Percentiles rank a stretch among this genome's conserved stretches.
Conservation (phyloP, 2,329 filamentous ascomycete species). For the Aspergillus flavus region DNA sequence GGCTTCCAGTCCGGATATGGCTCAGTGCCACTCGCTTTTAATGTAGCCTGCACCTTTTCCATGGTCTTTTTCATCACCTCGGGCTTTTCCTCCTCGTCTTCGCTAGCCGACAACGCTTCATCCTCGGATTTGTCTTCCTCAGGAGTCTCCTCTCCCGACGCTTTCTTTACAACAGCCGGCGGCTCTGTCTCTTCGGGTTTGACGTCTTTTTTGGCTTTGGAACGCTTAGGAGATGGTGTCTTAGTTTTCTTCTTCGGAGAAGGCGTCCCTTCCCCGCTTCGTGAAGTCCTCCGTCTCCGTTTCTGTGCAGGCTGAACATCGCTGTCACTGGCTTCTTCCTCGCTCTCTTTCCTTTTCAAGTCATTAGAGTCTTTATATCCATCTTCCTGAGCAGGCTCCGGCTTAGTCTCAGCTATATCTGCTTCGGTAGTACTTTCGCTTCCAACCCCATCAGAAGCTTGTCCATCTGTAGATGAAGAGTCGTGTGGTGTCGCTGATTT, state of each 20-base stretch:
- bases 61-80: constrained; percentile 73
- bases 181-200: constrained; percentile 26
- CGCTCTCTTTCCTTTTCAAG: constrained; percentile 29
- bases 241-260: constrained; percentile 22
- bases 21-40: constrained; percentile 70
- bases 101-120: constrained; percentile 48
- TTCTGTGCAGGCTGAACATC: constrained; percentile 66
- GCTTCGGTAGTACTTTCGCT: constrained; percentile 17
- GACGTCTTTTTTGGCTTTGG: constrained; percentile 14
- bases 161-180: constrained; percentile 36
- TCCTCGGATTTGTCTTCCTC: constrained; percentile 37
- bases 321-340: constrained; percentile 46
- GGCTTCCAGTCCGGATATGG: constrained; percentile 95
- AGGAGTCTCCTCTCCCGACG: constrained; percentile 51
- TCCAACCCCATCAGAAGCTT: constrained; percentile 11
- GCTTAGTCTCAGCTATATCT: constrained; percentile 14
- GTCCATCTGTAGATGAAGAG: neutral
- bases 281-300: constrained; percentile 41
- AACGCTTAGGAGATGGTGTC: constrained; percentile 23
- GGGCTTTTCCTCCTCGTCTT: constrained; percentile 67
- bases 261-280: constrained; percentile 39
- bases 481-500: constrained; percentile 32
- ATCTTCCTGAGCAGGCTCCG: constrained; percentile 6
- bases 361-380: constrained; percentile 13
- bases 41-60: constrained; percentile 75